A percentile compares a stretch with the other conserved stretches of the same genome.
These are phyloP conservation scores for Alternaria longipes DNA, from an alignment of 2,329 filamentous ascomycete species.

Conservation along the genomic window DNA sequence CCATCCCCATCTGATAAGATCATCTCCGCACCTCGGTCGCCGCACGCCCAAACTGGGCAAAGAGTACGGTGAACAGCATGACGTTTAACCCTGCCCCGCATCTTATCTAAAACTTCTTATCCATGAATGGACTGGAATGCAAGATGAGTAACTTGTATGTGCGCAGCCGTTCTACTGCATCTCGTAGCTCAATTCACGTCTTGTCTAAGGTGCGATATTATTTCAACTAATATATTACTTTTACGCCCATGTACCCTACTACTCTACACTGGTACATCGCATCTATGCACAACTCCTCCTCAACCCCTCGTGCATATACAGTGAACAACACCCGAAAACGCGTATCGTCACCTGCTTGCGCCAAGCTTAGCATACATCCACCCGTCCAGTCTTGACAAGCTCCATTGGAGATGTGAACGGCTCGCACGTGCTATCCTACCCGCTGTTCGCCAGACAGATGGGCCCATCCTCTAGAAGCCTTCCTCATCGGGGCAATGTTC, in stretches of 20 bases:
- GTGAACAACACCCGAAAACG: not conserved
- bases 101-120: not conserved
- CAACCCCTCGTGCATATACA: constrained; percentile 3
- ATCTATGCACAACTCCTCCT: not conserved
- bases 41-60: constrained; percentile 1
- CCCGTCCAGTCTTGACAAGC: not conserved
- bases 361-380: not conserved
- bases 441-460: not conserved
- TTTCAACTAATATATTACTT: not conserved
- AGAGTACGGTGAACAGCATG: not conserved
- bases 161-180: too few relatives aligned
- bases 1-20: constrained; percentile 15
- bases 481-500: not conserved
- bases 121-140: too few relatives aligned
- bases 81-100: not conserved
- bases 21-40: constrained; percentile 3
- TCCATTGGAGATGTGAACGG: not conserved
- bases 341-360: not conserved
- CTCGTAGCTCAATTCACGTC: too few relatives aligned
- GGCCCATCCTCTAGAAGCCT: not conserved
- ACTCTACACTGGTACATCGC: not conserved
- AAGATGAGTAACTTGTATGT: too few relatives aligned
- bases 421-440: not conserved
- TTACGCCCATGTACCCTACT: not conserved
- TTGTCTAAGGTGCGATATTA: not conserved